These are phyloP conservation scores for Hymenoscyphus salicellus DNA, from an alignment of 2,329 filamentous ascomycete genomes.

Conservation along the genomic window DNA sequence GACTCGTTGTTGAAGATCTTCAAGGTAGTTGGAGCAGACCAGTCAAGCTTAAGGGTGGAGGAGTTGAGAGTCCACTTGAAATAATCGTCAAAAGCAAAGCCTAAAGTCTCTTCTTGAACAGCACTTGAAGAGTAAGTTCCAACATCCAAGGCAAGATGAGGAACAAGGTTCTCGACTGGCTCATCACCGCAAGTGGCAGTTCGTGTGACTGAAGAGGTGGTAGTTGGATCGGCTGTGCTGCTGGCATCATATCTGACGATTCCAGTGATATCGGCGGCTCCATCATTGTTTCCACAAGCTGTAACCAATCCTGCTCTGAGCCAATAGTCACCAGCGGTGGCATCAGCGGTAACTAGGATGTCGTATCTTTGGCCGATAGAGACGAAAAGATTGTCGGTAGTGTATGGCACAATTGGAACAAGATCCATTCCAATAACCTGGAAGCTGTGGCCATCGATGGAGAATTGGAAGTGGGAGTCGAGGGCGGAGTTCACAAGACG, in stretches of 20 bases:
- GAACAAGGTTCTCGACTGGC: constrained; percentile 29
- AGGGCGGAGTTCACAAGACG: constrained; percentile 46
- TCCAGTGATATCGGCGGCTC: constrained; percentile 46
- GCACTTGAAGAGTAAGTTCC: constrained; percentile 13
- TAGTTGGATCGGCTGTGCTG: constrained; percentile 35
- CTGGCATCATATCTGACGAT: constrained; percentile 42
- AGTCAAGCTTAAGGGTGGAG: constrained; percentile 46
- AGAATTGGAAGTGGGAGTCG: constrained; percentile 46
- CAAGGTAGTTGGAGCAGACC: constrained; percentile 45
- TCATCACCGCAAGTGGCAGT: constrained; percentile 34
- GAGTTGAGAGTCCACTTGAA: constrained; percentile 51
- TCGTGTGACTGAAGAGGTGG: constrained; percentile 23
- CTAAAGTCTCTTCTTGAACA: constrained; percentile 19
- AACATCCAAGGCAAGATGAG: constrained; percentile 30
- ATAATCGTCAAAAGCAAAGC: constrained; percentile 29
- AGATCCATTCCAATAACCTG: constrained; percentile 58
- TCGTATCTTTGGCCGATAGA: constrained; percentile 52
- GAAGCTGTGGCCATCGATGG: constrained; percentile 55
- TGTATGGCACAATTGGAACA: constrained; percentile 56
- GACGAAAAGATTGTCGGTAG: constrained; percentile 50
- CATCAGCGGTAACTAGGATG: constrained; percentile 51
- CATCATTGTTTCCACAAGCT: constrained; percentile 55
- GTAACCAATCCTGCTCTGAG: constrained; percentile 47
- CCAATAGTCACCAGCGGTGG: constrained; percentile 56
- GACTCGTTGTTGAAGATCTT: constrained; percentile 34